Base-by-base conservation (phyloP, 371 early-diverging fungal species). In the Mucor lusitanicus region DNA sequence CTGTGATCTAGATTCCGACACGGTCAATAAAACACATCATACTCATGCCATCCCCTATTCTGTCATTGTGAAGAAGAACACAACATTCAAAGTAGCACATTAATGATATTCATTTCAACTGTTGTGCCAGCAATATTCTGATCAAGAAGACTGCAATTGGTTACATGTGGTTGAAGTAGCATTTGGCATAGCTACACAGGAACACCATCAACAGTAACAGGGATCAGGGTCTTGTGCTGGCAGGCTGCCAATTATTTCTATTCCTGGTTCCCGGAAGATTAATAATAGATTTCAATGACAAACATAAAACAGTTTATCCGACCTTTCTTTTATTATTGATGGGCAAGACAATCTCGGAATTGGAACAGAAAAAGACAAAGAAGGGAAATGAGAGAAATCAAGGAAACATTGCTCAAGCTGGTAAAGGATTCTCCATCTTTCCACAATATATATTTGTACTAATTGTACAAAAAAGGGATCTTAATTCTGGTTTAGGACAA, bases 401-500 rank as follows among this genome's bases (percentile, higher is more conserved):
- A 87, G 53, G 74, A 82, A 39, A 88, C 82, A 63, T 71, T 91
- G 1, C 78, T 90, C 6, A 78, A 87, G 46, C 64, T 91, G 77
- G 91, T 88, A 83, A 67, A 61, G 50, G 46, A 46, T 25, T 6
- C 17, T 28, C 27, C 7, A 17, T 28, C 15, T n/a, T 61, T 28
- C 44, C 46, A 28, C 3, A 15, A 40, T 15, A 6, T 15, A 6
- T 13, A 40, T 25, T n/a, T 25, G n/a, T 44, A 17, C 5, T 62
- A 25, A 50, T 25, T 25, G 12, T 50, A 25, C 25, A 44, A 44
- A 50, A 44, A 44, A 64, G 88, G 82, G 94, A 94, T 0, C 73
- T 95, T 30, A 88, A 91, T 5, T 92, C 94, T 3, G 95, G 93
- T 46, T 69, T 94, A 28, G 87, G 90, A 68, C 92, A 93, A 61